phyloP scores from a whole-genome alignment of 2,329 filamentous ascomycete species.

The Fusarium pseudocircinatum region DNA sequence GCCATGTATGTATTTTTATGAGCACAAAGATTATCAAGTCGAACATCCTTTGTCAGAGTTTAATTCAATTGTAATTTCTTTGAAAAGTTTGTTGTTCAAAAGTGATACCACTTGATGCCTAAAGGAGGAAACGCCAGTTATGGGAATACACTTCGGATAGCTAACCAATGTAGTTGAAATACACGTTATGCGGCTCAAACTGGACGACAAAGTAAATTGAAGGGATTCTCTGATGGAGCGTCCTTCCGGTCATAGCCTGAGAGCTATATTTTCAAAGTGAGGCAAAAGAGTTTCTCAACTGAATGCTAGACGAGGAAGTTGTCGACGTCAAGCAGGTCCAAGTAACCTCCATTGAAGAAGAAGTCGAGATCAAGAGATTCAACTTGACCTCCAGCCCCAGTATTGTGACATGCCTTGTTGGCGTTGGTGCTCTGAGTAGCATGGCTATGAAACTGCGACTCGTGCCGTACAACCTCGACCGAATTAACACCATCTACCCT shows the following conservation, averaged over 20 bases:
- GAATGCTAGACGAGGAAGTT: conserved; percentile 2
- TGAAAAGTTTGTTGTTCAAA: neutral
- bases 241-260: neutral
- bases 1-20: neutral
- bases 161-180: neutral
- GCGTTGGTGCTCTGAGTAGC: neutral
- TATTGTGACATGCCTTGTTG: neutral
- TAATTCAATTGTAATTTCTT: too few relatives aligned
- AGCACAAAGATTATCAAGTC: neutral
- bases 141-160: neutral
- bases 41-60: neutral
- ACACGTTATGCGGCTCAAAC: neutral
- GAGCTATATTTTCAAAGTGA: neutral
- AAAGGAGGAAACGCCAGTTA: neutral
- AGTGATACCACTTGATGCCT: neutral
- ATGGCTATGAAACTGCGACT: neutral
- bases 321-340: conserved; percentile 18
- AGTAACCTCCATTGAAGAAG: conserved; percentile 25
- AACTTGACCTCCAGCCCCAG: neutral
- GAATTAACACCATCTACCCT: neutral
- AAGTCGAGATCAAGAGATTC: conserved; percentile 18
- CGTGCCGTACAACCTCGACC: neutral
- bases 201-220: too few relatives aligned
- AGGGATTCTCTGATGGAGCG: neutral
- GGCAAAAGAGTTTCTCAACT: neutral